phyloP scores from a whole-genome alignment of 306 rosid genomes.

The Calophaca sinica region DNA sequence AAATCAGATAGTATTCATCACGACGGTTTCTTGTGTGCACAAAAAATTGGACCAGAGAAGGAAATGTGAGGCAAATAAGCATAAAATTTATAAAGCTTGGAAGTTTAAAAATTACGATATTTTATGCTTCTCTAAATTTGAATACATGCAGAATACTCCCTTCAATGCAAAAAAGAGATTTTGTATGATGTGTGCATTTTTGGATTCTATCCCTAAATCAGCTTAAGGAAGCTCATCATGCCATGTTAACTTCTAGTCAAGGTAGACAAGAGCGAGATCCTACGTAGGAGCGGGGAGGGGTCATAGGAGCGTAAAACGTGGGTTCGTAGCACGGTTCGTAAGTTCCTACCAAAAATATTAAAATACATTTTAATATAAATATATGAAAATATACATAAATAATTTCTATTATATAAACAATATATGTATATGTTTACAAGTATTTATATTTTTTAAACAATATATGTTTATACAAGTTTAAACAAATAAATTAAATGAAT shows the following conservation, averaged over 20 bases:
- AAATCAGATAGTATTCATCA: not conserved
- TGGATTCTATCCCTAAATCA: not conserved
- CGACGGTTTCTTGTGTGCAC: not conserved
- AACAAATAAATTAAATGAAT: too few species aligned
- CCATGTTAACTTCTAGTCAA: not conserved
- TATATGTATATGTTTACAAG: too few species aligned
- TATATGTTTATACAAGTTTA: too few species aligned
- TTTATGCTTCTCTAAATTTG: not conserved
- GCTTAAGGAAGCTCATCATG: not conserved
- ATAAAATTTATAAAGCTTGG: not conserved
- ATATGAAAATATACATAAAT: too few species aligned
- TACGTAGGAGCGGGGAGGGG: too few species aligned
- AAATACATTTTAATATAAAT: too few species aligned
- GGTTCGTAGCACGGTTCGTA: too few species aligned
- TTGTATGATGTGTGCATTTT: constrained; percentile 8
- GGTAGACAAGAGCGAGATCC: too few species aligned
- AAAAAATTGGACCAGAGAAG: not conserved
- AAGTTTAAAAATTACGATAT: constrained; percentile 2
- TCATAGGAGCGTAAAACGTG: too few species aligned
- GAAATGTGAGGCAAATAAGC: constrained; percentile 21
- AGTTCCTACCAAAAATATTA: too few species aligned
- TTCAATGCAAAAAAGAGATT: not conserved
- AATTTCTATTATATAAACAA: too few species aligned
- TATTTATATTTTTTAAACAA: too few species aligned
- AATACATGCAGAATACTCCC: not conserved